phyloP scores from a whole-genome alignment of 441 rosid species.

The Biscutella laevigata region DNA sequence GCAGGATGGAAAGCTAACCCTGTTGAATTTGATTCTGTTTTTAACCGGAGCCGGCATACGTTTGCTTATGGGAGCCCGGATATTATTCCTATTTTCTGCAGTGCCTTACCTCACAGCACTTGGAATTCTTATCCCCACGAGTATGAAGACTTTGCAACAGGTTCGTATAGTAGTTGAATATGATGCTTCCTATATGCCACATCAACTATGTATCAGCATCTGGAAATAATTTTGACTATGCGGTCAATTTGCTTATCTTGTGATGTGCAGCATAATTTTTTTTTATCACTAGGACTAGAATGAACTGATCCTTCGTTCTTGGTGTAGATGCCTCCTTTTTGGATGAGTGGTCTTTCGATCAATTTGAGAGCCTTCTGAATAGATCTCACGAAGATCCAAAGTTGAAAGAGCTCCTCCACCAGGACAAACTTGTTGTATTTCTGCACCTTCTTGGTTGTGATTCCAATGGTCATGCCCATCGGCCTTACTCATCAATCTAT shows the following conservation, averaged over 20 bases:
- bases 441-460: conserved; percentile 97
- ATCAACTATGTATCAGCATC: background rate
- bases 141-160: conserved; percentile 95
- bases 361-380: conserved; percentile 84
- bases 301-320: conserved; percentile 13
- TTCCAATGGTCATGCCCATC: conserved; percentile 97
- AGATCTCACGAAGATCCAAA: conserved; percentile 64
- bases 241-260: background rate
- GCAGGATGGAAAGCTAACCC: conserved; percentile 99
- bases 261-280: background rate
- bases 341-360: conserved; percentile 99
- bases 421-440: conserved; percentile 81
- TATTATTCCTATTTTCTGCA: conserved; percentile 87
- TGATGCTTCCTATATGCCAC: background rate
- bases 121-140: conserved; percentile 87
- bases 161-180: conserved; percentile 28
- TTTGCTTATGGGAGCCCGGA: conserved; percentile 91
- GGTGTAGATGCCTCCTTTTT: conserved; percentile 95
- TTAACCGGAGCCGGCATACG: conserved; percentile 79
- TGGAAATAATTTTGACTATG: background rate
- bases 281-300: background rate
- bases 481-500: conserved; percentile 88
- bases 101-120: conserved; percentile 75
- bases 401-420: conserved; percentile 67
- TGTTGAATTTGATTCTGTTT: conserved; percentile 92